Evolutionary conservation across 257 asterid species (phyloP).

Genomic region (Echites panduratus): DNA sequence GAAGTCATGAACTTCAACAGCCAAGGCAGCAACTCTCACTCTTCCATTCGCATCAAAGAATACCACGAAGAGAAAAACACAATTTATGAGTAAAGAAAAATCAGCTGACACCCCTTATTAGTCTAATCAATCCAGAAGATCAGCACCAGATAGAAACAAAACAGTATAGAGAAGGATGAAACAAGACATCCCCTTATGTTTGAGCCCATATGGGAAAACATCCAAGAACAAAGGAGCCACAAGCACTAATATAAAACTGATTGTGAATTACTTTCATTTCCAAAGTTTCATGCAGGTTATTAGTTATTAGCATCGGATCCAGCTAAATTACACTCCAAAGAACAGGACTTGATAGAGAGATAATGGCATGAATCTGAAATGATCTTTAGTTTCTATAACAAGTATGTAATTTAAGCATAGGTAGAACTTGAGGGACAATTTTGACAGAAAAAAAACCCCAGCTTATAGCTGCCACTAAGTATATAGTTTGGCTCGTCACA

Average conservation of each 20-base stretch:
- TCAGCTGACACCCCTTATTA: neutral
- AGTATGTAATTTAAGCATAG: neutral
- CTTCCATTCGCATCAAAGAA: neutral
- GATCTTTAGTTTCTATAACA: neutral
- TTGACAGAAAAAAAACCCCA: neutral
- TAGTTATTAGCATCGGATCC: neutral
- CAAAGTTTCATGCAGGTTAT: neutral
- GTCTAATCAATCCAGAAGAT: neutral
- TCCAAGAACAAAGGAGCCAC: neutral
- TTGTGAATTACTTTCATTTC: neutral
- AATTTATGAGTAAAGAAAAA: neutral
- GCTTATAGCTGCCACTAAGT: slow-evolving; percentile 7
- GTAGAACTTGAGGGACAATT: neutral
- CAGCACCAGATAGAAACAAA: neutral
- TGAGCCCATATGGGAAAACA: too few relatives aligned
- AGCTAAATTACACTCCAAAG: neutral
- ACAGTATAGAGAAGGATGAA: neutral
- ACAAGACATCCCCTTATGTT: too few relatives aligned
- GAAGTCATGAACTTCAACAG: neutral
- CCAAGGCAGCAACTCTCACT: neutral
- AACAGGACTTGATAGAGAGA: neutral
- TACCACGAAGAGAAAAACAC: neutral
- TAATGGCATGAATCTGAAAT: neutral
- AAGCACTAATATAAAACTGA: neutral
- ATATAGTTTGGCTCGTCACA: slow-evolving; percentile 36